Evolutionary conservation across 1,139 yeast species (phyloP).

Genomic region (Meyerozyma carpophila): DNA sequence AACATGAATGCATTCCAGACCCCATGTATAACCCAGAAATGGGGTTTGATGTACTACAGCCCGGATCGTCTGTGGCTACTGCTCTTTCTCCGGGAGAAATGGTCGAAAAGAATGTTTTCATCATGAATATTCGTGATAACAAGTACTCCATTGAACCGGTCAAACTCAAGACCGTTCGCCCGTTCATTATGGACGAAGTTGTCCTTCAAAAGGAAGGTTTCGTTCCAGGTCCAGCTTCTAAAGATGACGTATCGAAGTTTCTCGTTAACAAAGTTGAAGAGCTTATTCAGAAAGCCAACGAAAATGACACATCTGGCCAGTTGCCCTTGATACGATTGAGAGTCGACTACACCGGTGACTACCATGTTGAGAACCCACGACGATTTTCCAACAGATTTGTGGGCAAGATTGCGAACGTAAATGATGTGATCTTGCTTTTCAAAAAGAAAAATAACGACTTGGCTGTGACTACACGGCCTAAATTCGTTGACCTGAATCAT

Average conservation of each 20-base stretch:
- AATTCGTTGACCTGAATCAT: conserved; percentile 18
- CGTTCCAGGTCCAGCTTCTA: conserved; percentile 59
- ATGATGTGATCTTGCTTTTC: conserved; percentile 74
- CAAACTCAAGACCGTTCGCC: conserved; percentile 69
- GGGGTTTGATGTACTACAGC: conserved; percentile 78
- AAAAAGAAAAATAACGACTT: conserved; percentile 24
- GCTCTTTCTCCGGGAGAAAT: conserved; percentile 85
- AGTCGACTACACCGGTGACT: conserved; percentile 88
- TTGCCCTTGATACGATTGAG: conserved; percentile 76
- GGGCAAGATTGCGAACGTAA: conserved; percentile 84
- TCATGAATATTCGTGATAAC: conserved; percentile 57
- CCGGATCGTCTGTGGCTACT: conserved; percentile 94
- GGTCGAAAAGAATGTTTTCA: conserved; percentile 65
- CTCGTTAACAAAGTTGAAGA: conserved; percentile 60
- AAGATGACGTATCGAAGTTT: conserved; percentile 56
- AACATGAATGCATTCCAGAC: conserved; percentile 85
- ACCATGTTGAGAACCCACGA: conserved; percentile 85
- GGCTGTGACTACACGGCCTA: conserved; percentile 6
- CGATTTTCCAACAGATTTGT: conserved; percentile 87
- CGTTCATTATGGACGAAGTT: conserved; percentile 71
- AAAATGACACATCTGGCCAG: conserved; percentile 30
- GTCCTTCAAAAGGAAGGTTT: conserved; percentile 50
- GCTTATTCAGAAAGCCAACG: conserved; percentile 56
- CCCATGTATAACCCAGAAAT: conserved; percentile 61
- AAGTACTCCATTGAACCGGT: conserved; percentile 62